Base-by-base conservation (phyloP, 2,329 filamentous ascomycete genomes). In the Aspergillus texensis region DNA sequence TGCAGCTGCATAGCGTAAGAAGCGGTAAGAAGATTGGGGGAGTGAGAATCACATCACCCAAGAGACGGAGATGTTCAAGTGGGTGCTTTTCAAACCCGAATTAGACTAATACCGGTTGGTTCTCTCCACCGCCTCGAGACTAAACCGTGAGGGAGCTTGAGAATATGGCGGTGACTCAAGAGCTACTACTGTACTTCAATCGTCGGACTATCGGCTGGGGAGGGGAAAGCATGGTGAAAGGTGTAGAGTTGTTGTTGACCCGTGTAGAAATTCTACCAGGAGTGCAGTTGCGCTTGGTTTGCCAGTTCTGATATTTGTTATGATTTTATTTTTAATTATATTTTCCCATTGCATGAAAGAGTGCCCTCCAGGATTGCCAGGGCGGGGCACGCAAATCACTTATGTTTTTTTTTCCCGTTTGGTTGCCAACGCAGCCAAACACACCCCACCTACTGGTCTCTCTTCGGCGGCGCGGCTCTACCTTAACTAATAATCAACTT, bases 401-500 rank as follows among this genome's bases (percentile, higher is more conserved):
- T 26, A 14, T 26, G 45, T 19, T n/a, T n/a, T 52, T 52, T 52
- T 52, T 52, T 52, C 48, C 48, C 28, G 48, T 52, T 52, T 52
- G 48, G 48, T 34, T 52, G 48, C 48, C 48, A 52, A 52, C 48
- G 10, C 28, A 52, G 48, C 4, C 48, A 52, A 32, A 32, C 28
- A 34, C 24, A 52, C 48, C 48, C 48, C 48, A 52, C 48, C 48
- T 32, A 16, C 24, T 50, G 24, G 16, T 50, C 24, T 16, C 46
- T 28, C 28, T 10, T 52, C 28, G 28, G 45, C 12, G 26, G 28
- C 28, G 26, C 48, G 28, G 28, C 48, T 32, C 48, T 52, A 30
- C 28, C 28, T 21, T 32, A 52, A 52, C 48, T 52, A 52, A 52
- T 52, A 52, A 19, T 52, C 48, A 34, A 52, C 48, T 52, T 52